Evolutionary conservation across 306 rosid genomes (phyloP).

Genomic region (Cucurbita ficifolia): DNA sequence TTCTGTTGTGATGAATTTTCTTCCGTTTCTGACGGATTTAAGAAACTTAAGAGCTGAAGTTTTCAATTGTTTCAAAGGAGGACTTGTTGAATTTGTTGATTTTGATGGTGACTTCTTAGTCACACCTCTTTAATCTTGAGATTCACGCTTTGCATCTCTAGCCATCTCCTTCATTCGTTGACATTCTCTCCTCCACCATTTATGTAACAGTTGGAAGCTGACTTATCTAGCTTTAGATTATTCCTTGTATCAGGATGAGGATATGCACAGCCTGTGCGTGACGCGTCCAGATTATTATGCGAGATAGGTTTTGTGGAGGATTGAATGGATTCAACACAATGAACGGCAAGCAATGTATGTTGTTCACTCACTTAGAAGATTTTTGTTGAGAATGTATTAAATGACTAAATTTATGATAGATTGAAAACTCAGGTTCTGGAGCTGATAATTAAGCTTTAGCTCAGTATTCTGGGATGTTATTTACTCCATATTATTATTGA

Average conservation of each 20-base stretch:
- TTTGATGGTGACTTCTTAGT: neutral
- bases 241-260: conserved; percentile 8
- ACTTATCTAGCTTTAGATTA: neutral
- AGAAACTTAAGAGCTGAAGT: conserved; percentile 19
- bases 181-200: conserved; percentile 6
- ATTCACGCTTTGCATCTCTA: neutral
- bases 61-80: neutral
- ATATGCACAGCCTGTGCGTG: neutral
- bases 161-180: neutral
- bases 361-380: neutral
- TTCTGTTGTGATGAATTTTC: neutral
- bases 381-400: neutral
- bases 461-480: neutral
- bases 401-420: neutral
- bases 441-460: neutral
- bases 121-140: neutral
- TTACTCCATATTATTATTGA: neutral
- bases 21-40: neutral
- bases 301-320: neutral
- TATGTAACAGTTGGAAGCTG: neutral
- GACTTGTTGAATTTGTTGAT: neutral
- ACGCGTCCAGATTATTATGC: neutral
- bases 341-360: neutral
- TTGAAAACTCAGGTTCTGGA: neutral
- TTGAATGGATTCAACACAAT: neutral